Evolutionary conservation across 1,139 yeast species (phyloP).

Genomic region (Geotrichum bryndzae): DNA sequence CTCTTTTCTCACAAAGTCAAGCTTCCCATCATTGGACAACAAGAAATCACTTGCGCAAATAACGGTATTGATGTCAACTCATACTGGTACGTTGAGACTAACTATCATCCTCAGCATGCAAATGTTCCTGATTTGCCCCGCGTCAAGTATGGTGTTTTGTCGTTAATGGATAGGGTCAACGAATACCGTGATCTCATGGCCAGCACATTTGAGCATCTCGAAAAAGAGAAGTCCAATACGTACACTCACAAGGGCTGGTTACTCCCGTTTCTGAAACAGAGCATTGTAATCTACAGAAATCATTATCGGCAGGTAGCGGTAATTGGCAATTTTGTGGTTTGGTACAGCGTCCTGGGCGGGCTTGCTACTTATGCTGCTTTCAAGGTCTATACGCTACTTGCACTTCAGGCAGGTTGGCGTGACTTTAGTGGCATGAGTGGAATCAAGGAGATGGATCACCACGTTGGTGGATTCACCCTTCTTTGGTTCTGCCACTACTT

Average conservation of each 20-base stretch:
- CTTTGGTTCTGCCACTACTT: conserved; percentile 25
- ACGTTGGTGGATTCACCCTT: conserved; percentile 25
- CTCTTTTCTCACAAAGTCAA: conserved; percentile 55
- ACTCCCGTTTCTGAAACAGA: conserved; percentile 48
- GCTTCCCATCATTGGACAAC: conserved; percentile 73
- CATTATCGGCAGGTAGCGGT: conserved; percentile 45
- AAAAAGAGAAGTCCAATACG: conserved; percentile 21
- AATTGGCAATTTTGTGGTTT: conserved; percentile 53
- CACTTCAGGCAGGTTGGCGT: conserved; percentile 23
- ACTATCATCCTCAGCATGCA: conserved; percentile 45
- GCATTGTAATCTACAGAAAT: conserved; percentile 48
- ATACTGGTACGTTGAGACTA: conserved; percentile 59
- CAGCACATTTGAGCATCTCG: conserved; percentile 9
- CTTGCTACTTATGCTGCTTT: conserved; percentile 20
- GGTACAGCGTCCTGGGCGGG: conserved; percentile 35
- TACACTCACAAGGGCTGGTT: conserved; percentile 18
- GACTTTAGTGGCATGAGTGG: conserved; percentile 13
- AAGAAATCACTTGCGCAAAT: conserved; percentile 69
- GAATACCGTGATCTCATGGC: conserved; percentile 25
- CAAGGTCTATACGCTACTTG: conserved; percentile 22
- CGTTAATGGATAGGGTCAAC: conserved; percentile 33
- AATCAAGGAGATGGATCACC: conserved; percentile 24
- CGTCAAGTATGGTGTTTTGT: conserved; percentile 26
- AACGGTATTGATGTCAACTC: conserved; percentile 53
- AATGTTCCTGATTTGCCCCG: conserved; percentile 29